Conservation (phyloP, 345 rosid species). For the Schrenkiella parvula region DNA sequence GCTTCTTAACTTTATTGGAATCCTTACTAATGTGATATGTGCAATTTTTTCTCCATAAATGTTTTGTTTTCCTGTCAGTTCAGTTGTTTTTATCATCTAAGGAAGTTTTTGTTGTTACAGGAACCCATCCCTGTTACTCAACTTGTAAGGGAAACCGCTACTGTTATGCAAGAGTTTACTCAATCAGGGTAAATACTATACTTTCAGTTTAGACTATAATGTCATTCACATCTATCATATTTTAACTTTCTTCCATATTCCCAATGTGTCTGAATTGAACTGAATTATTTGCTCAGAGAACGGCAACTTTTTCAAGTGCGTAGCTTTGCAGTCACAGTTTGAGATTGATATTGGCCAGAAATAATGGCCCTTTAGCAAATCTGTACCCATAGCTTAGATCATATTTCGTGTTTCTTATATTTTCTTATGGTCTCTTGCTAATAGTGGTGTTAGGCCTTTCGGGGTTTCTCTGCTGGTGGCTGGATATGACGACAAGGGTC, state of each 20-base stretch:
- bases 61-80: background rate
- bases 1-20: background rate
- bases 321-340: background rate
- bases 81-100: conserved; percentile 1
- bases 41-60: background rate
- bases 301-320: background rate
- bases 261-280: background rate
- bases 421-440: conserved; percentile 6
- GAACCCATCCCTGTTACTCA: too few species aligned
- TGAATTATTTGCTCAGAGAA: background rate
- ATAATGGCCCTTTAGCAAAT: background rate
- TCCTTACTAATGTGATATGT: background rate
- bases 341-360: background rate
- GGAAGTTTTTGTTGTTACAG: conserved; percentile 37
- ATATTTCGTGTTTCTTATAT: background rate
- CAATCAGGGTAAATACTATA: conserved; percentile 69
- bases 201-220: background rate
- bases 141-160: conserved; percentile 97
- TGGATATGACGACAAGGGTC: conserved; percentile 93
- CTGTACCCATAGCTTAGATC: background rate
- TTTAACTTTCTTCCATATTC: background rate
- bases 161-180: conserved; percentile 99
- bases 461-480: conserved; percentile 93
- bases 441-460: conserved; percentile 93
- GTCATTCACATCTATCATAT: background rate